Base-by-base conservation (phyloP, 176 grass and related monocot genomes). In the Metroxylon sagu region DNA sequence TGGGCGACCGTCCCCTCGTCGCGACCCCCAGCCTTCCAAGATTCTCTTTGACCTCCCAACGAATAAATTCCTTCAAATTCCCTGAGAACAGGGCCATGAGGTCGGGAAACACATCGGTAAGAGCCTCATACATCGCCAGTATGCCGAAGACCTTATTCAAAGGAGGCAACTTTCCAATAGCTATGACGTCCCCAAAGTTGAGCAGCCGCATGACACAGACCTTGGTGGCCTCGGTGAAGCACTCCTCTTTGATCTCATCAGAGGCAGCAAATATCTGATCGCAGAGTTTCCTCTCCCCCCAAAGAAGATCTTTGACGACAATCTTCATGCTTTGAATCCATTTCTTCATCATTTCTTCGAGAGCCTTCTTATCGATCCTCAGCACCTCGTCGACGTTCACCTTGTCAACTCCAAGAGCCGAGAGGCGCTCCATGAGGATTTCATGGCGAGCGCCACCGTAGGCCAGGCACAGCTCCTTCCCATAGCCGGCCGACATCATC, bases 111-210 rank as follows among this genome's bases (percentile, higher is more conserved):
- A 92, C 60, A 54, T 85, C 93, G 14, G 62, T 62, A 15, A 98
- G 63, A 5, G 82, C 93, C 76, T 98, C 87, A 16, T 85, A 85
- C 93, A 92, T 92, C 14, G 76, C 84, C n/a, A 98, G 76, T 28
- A 85, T 83, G 43, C 93, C 76, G 58, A 92, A 98, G 26, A 98
- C 66, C 69, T 88, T 98, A 54, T 98, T 87, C 0, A n/a, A n/a
- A n/a, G 87, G 49, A 1, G 82, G 76, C 18, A 87, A 66, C 69
- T 83, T 86, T 19, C 87, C 87, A 49, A 92, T 88, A 3, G 93
- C 87, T 81, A 92, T 80, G 12, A 84, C 93, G 54, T 92, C 82
- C 26, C 79, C 93, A 50, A 98, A 98, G 56, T 98, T 98, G 18
- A 98, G 82, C 56, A 98, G 67, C 59, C 89, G 93, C 70, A 89